Conservation (phyloP, 2,329 filamentous ascomycete genomes). For the Xylariales sp. region DNA sequence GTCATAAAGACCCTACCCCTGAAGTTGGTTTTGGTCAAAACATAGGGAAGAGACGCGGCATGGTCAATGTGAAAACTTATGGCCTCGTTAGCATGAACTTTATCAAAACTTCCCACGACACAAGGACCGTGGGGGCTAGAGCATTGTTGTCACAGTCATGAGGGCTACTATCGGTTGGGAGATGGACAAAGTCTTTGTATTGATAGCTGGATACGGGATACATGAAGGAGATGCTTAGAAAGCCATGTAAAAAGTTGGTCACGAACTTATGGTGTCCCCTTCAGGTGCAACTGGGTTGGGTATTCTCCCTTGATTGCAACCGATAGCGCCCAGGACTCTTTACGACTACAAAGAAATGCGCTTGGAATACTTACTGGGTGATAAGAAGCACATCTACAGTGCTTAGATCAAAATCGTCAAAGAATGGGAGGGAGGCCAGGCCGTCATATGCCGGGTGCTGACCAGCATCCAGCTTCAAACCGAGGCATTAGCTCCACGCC, state of each 20-base stretch:
- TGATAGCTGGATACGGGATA: constrained; percentile 54
- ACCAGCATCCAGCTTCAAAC: constrained; percentile 85
- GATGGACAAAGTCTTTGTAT: constrained; percentile 56
- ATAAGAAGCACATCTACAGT: constrained; percentile 97
- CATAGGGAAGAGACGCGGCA: constrained; percentile 97
- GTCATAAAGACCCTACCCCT: constrained; percentile 98
- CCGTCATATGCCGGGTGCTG: constrained; percentile 98
- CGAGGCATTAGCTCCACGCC: constrained; percentile 36
- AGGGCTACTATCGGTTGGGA: constrained; percentile 45
- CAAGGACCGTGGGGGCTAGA: constrained; percentile 11
- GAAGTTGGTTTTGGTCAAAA: constrained; percentile 98
- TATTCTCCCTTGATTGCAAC: constrained; percentile 36
- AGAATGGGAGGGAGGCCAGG: constrained; percentile 92
- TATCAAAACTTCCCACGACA: background rate
- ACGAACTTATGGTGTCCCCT: constrained; percentile 14
- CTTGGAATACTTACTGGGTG: constrained; percentile 85
- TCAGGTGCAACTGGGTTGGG: constrained; percentile 10
- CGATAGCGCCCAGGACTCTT: constrained; percentile 44
- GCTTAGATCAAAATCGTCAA: constrained; percentile 97
- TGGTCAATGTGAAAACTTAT: constrained; percentile 96
- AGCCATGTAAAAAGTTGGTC: constrained; percentile 33
- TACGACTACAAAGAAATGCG: constrained; percentile 36
- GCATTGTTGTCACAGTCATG: constrained; percentile 42
- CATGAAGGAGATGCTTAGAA: constrained; percentile 38
- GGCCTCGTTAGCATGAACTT: constrained; percentile 41